A percentile compares a stretch with the other conserved stretches of the same genome.
Conservation (phyloP, 2,329 filamentous ascomycete species). For the Pseudogymnoascus sp. region DNA sequence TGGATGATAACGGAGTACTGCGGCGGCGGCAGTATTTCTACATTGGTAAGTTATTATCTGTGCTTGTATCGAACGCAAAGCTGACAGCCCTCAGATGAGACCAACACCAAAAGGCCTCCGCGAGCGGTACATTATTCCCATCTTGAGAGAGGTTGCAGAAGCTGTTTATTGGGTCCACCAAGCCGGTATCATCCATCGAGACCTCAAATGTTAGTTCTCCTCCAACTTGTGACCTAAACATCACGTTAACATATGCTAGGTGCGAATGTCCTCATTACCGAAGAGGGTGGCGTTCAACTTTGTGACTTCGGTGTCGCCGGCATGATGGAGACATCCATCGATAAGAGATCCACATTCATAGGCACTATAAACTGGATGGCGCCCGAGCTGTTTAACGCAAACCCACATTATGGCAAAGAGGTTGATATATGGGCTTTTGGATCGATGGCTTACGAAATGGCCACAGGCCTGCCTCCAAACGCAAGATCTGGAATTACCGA, state of each 20-base stretch:
- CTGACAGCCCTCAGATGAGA: constrained; percentile 39
- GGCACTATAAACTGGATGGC: constrained; percentile 85
- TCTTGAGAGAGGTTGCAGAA: constrained; percentile 56
- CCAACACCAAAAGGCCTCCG: constrained; percentile 59
- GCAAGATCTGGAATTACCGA: constrained; percentile 41
- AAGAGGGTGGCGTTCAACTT: constrained; percentile 67
- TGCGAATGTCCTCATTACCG: constrained; percentile 72
- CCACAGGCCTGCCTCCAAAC: constrained; percentile 67
- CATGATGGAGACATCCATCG: constrained; percentile 63
- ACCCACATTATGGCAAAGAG: constrained; percentile 58
- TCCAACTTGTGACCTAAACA: constrained; percentile 3
- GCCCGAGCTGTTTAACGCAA: constrained; percentile 61
- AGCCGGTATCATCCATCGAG: constrained; percentile 60
- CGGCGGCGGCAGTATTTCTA: constrained; percentile 73
- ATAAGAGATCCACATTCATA: constrained; percentile 72
- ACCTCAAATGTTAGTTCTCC: constrained; percentile 50
- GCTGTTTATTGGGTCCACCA: constrained; percentile 60
- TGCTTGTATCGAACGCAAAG: constrained; percentile 30
- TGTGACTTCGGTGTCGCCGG: constrained; percentile 81
- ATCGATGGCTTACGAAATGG: constrained; percentile 72
- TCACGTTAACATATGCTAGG: constrained; percentile 25
- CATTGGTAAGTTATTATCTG: constrained; percentile 42
- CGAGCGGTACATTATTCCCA: constrained; percentile 62
- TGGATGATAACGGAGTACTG: constrained; percentile 88
- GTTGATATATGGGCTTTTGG: constrained; percentile 83